Evolutionary conservation across 1,139 yeast species (phyloP), one percentile per base, ranked within the genome.

Genomic region (Taphrina communis): DNA sequence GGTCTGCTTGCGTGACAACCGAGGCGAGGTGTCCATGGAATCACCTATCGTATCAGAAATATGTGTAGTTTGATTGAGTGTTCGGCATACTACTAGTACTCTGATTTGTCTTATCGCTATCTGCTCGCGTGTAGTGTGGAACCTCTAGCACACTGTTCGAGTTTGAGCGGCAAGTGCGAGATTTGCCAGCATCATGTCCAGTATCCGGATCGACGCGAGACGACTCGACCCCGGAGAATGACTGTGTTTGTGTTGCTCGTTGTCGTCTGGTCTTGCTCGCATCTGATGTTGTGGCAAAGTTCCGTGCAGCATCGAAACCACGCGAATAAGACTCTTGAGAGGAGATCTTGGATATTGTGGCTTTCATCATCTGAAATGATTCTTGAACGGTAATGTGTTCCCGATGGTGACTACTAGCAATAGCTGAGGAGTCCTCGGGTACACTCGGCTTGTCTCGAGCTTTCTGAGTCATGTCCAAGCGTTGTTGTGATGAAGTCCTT

Each of bases 21-120:
- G 17, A 50, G 17, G 55, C 42, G 25, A 53, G 41, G 57, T 35
- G 57, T 53, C 11, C 36, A 17, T 31, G n/a, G 25, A 38, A 35
- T 17, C 41, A 38, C 57, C 57, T 53, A 53, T 35, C 57, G 17
- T 36, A 53, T 53, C 57, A 53, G 57, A 53, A 53, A 53, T 53
- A 53, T n/a, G 57, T 53, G 57, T 53, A 53, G 35, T 35, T 38
- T 35, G 57, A 14, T 38, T 35, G 57, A 53, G 42, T 35, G 57
- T 17, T 53, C 42, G 57, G 31, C 41, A 14, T 53, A 53, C 57
- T 53, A 25, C 53, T 50, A 8, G 25, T 46, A n/a, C 17, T 46
- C n/a, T 21, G 31, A 11, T 31, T 21, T n/a, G 53, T 50, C 53
- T 50, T 31, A 21, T 50, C 53, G n/a, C 53, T 50, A 50, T 50